Base-by-base conservation (phyloP, 2,329 filamentous ascomycete genomes). In the Apiospora hydei region DNA sequence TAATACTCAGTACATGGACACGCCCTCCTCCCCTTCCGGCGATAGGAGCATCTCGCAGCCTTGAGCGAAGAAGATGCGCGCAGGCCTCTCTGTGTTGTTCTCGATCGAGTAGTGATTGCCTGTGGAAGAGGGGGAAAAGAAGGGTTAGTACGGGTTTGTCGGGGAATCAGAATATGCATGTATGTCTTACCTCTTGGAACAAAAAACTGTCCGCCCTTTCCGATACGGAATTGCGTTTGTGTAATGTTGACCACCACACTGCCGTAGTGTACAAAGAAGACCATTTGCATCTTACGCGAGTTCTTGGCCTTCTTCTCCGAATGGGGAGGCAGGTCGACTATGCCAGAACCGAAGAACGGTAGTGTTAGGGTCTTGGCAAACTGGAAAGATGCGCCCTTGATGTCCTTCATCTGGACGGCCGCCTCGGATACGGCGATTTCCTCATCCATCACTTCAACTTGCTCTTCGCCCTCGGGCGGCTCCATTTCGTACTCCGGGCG, bases 251-350 rank as follows among this genome's bases (percentile, higher is more conserved):
- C 95, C 75, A 91, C 87, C 26, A 98, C 94, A 75, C 93, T 91
- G 30, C 96, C 96, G 64, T 89, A 88, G 77, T 94, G 92, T 43
- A 99, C 93, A 77, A 97, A 98, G 82, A 98, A 98, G 0, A 93
- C 92, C 92, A 99, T 96, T 80, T 98, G 95, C 94, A 98, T 98
- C 84, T 93, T 95, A 74, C 96, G 89, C 47, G 93, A 93, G 82
- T 98, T 98, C 87, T 98, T 98, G 68, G 92, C 90, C 76, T 92
- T 90, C 86, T 99, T 99, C 79, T 93, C 90, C 44, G 93, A 91
- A 2, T 93, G 92, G 0, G 94, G 92, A 7, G 94, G 94, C 69
- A 99, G 85, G 78, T 98, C 96, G 49, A 99, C 93, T 70, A 98
- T 89, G 21, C 96, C 96, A 13, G 93, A 92, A 46, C 95, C 95